Percentiles rank a stretch among this genome's conserved stretches.
phyloP scores from a whole-genome alignment of 2,329 filamentous ascomycete genomes.

The Talaromyces sp. region DNA sequence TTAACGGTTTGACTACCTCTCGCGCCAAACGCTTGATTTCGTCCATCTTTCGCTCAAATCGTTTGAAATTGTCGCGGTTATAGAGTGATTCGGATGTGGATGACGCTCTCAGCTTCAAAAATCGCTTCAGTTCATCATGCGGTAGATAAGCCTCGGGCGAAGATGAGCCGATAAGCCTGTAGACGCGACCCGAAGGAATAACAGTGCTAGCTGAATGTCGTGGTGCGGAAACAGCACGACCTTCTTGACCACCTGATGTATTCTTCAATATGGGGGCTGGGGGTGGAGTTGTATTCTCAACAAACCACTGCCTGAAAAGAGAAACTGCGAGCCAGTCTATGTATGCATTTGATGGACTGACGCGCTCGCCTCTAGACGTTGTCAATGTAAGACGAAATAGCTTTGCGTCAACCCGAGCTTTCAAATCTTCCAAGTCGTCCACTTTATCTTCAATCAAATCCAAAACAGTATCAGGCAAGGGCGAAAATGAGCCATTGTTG shows the following conservation, averaged over 20 bases:
- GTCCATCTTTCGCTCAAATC: constrained; percentile 83
- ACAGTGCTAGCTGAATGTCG: constrained; percentile 22
- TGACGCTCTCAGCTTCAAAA: constrained; percentile 72
- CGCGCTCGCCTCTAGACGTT: constrained; percentile 75
- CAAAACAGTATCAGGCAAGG: constrained; percentile 70
- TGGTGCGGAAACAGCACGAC: constrained; percentile 14
- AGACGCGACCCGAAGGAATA: constrained; percentile 61
- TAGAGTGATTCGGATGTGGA: constrained; percentile 61
- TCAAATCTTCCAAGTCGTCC: constrained; percentile 81
- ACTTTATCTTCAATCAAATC: constrained; percentile 94
- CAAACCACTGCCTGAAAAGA: constrained; percentile 88
- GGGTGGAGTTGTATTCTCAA: constrained; percentile 78
- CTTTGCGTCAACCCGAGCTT: constrained; percentile 73
- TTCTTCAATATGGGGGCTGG: constrained; percentile 51
- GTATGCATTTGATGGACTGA: constrained; percentile 74
- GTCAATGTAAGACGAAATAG: constrained; percentile 78
- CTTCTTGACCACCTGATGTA: constrained; percentile 19
- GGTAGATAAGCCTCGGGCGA: constrained; percentile 63
- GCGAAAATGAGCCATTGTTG: constrained; percentile 51
- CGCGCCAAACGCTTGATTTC: constrained; percentile 82
- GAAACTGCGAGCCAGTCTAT: constrained; percentile 86
- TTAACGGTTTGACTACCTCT: constrained; percentile 78
- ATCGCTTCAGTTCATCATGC: constrained; percentile 86
- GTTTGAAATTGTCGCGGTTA: constrained; percentile 75
- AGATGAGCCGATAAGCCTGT: constrained; percentile 68